Conservation (phyloP, 768 basidiomycete genomes). For the Leucocoprinus leucothites region DNA sequence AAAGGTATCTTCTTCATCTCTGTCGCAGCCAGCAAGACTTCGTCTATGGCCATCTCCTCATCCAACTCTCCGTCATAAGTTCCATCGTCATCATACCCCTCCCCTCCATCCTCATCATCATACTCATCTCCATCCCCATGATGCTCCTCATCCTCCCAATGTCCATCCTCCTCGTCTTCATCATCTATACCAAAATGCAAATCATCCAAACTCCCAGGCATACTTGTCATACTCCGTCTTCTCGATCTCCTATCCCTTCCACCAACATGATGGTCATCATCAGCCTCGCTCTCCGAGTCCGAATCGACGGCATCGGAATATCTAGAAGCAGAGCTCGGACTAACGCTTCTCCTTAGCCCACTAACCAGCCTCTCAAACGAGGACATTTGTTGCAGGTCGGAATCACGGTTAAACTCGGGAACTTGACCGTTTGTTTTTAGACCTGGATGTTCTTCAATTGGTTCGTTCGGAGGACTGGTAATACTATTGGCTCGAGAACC, state of each 20-base stretch:
- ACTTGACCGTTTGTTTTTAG: constrained; percentile 12
- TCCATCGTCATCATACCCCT: constrained; percentile 32
- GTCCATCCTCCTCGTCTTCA: constrained; percentile 39
- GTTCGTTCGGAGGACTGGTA: constrained; percentile 1
- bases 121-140: constrained; percentile 28
- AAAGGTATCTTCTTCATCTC: constrained; percentile 82
- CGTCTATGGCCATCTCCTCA: constrained; percentile 74
- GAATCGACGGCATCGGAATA: constrained; percentile 48
- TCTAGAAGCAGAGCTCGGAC: constrained; percentile 45
- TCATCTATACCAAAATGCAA: constrained; percentile 54
- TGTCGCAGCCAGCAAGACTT: constrained; percentile 74
- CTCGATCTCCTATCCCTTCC: constrained; percentile 39
- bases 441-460: not conserved
- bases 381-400: constrained; percentile 66
- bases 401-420: constrained; percentile 28
- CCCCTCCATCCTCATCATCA: constrained; percentile 23
- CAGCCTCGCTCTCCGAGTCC: constrained; percentile 44
- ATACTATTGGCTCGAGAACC: constrained; percentile 22
- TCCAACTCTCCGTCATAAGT: constrained; percentile 55
- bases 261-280: constrained; percentile 40
- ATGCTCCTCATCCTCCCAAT: constrained; percentile 29
- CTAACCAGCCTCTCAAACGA: constrained; percentile 66
- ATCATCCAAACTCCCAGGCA: constrained; percentile 75
- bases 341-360: constrained; percentile 41
- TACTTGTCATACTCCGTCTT: constrained; percentile 72